Percentiles rank a stretch among this genome's conserved stretches.
These are phyloP conservation scores for Haematococcus lacustris DNA, from an alignment of 139 green algal genomes.

Conservation along the genomic window DNA sequence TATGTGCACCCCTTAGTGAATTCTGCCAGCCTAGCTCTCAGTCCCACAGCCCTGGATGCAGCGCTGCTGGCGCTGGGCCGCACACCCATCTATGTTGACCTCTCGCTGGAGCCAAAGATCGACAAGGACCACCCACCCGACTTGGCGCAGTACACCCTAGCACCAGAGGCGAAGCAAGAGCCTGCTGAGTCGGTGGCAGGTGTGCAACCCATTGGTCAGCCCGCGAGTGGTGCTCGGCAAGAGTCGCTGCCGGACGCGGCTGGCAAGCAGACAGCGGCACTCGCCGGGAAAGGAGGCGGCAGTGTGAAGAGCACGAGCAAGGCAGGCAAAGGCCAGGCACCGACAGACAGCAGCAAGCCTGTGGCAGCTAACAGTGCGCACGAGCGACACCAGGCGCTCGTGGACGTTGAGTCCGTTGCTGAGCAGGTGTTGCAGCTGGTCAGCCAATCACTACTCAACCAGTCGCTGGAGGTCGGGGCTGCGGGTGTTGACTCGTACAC, in stretches of 20 bases:
- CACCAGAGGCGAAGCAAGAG: not conserved
- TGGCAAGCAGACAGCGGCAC: not conserved
- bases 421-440: not conserved
- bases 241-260: not conserved
- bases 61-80: slow-evolving; percentile 30
- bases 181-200: too few relatives aligned
- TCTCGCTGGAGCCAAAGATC: slow-evolving; percentile 54
- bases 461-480: too few relatives aligned
- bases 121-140: slow-evolving; percentile 60
- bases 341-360: not conserved
- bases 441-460: too few relatives aligned
- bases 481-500: too few relatives aligned
- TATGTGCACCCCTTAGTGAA: slow-evolving; percentile 67
- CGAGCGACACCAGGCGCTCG: not conserved
- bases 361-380: not conserved
- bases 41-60: slow-evolving; percentile 31
- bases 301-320: too few relatives aligned
- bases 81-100: slow-evolving; percentile 52
- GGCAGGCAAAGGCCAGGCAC: too few relatives aligned
- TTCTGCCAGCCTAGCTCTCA: slow-evolving; percentile 37
- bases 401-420: not conserved
- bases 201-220: too few relatives aligned
- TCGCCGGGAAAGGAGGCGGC: not conserved
- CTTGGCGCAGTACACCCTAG: slow-evolving; percentile 11
- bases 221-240: too few relatives aligned